phyloP scores from a whole-genome alignment of 192 early-diverging fungal genomes.

The Phycomyces blakesleeanus region DNA sequence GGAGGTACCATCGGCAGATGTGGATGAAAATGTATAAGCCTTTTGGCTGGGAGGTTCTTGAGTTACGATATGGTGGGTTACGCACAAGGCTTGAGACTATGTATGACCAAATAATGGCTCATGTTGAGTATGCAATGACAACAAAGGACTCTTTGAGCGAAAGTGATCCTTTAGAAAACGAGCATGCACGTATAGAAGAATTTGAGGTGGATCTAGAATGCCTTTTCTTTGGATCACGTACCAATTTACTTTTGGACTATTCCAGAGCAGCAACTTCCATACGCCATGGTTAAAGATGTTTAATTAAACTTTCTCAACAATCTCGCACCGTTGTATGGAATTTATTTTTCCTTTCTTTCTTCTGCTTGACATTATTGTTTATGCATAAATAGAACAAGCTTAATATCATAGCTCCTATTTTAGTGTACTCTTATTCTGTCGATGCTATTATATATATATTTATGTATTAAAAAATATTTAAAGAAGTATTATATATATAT shows the following conservation, averaged over 20 bases:
- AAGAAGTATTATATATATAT: too few relatives aligned
- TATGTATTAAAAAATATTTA: too few relatives aligned
- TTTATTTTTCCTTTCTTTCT: too few relatives aligned
- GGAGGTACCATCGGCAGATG: constrained; percentile 74
- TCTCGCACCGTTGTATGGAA: too few relatives aligned
- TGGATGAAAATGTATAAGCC: constrained; percentile 81
- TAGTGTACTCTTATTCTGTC: too few relatives aligned
- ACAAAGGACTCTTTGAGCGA: constrained; percentile 1
- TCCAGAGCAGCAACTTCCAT: constrained; percentile 59
- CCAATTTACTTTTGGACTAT: constrained; percentile 67
- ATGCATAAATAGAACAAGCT: too few relatives aligned
- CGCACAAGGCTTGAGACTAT: constrained; percentile 61
- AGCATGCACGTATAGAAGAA: constrained; percentile 51
- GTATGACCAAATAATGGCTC: constrained; percentile 63
- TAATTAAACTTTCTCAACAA: too few relatives aligned
- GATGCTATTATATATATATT: too few relatives aligned
- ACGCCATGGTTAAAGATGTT: constrained; percentile 13
- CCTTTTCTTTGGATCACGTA: constrained; percentile 62
- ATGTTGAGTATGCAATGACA: constrained; percentile 37
- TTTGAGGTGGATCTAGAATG: constrained; percentile 63
- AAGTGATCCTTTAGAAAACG: constrained; percentile 17
- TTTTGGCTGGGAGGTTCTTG: constrained; percentile 83
- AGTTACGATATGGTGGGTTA: constrained; percentile 79
- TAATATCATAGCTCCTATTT: too few relatives aligned
- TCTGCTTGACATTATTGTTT: too few relatives aligned